phyloP scores from a whole-genome alignment of 495 filamentous ascomycete species.

The Baudoinia panamericana region DNA sequence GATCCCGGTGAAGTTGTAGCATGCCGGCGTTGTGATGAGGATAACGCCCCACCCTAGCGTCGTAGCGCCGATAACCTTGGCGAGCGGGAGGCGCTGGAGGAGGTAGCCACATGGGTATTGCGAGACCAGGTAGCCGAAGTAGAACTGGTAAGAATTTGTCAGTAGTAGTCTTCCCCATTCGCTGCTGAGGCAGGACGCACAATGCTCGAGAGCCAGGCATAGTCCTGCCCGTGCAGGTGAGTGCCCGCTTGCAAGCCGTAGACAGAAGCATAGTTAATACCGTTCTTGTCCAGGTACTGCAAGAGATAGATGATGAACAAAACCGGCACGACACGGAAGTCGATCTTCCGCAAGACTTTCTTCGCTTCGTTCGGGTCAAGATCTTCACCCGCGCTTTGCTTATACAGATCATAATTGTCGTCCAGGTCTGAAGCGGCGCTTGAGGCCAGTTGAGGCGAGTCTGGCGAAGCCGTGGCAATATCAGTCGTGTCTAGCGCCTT shows the following conservation, averaged over 20 bases:
- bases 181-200: no score
- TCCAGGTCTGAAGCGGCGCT: constrained; percentile 8
- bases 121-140: constrained; percentile 42
- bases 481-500: no score
- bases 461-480: no score
- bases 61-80: constrained; percentile 37
- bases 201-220: no score
- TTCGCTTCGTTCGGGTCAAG: constrained; percentile 37
- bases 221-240: constrained; percentile 40
- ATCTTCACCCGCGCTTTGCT: not conserved
- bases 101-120: constrained; percentile 41
- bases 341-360: constrained; percentile 42
- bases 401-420: not conserved
- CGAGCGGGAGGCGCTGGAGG: constrained; percentile 41
- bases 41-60: constrained; percentile 39
- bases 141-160: no score
- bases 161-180: no score
- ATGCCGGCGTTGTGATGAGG: constrained; percentile 37
- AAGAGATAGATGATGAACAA: constrained; percentile 44
- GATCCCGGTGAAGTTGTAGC: constrained; percentile 29
- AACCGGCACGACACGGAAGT: constrained; percentile 41
- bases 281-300: constrained; percentile 49
- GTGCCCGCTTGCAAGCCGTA: constrained; percentile 43
- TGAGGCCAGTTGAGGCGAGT: no score
- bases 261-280: constrained; percentile 47